Evolutionary conservation across 352 stramenopile species (phyloP), one percentile per base, ranked within the genome.

Genomic region (Stramenopiles sp.): DNA sequence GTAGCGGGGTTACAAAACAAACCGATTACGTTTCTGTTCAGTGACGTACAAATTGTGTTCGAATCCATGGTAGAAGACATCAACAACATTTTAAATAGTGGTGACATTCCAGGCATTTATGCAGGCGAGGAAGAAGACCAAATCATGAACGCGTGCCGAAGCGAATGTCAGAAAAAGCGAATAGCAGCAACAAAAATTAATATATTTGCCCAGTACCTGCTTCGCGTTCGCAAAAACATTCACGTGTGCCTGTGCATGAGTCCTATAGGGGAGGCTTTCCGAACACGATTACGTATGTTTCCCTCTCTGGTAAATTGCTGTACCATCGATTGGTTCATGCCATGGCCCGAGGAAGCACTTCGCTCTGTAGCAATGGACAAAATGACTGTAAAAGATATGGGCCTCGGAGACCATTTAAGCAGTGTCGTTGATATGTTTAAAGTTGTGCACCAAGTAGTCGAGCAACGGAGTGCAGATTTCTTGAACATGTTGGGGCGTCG

Each of bases 61-160:
- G 92, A 97, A 76, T 86, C 87, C 3, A 96, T 97, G 90, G 77
- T 97, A 0, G 92, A 97, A 80, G 92, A 97, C 78, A 90, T 97
- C 74, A 97, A 97, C 81, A 93, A 89, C 77, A 86, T 97, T 1
- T 82, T 97, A 0, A 97, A 97, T 81, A 94, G 88, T 31, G 92
- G 92, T 18, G 91, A 97, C 68, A 87, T 97, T 0, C 92, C 92
- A 0, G 97, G 97, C 74, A 77, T 97, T 74, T 97, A 96, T 74
- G 87, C 81, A 0, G 76, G 85, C 0, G 92, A 97, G 77, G 92
- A 97, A 49, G 79, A 96, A 69, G 91, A 96, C 63, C 80, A 85
- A 48, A 97, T 97, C 79, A 89, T 86, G 53, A 89, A 84, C 30
- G 86, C 92, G 25, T 96, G 88, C 68, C 85, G 90, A n/a, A 78